Percentiles rank a stretch among this genome's conserved stretches.
phyloP scores from a whole-genome alignment of 192 early-diverging fungal species.

The Spizellomyces sp. region DNA sequence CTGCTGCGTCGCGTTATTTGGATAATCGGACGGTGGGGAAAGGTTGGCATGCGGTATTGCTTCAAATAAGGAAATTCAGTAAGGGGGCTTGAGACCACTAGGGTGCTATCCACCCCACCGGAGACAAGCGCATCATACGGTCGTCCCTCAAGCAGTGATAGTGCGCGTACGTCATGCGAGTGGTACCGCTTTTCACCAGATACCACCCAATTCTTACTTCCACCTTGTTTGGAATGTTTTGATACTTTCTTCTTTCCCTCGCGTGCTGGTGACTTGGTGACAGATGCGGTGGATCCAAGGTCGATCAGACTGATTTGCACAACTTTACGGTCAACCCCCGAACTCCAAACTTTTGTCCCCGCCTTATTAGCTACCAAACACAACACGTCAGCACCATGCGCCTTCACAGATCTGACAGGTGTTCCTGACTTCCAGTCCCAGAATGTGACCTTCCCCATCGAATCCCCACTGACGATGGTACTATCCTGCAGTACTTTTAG shows the following conservation, averaged over 20 bases:
- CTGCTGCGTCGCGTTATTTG: constrained; percentile 35
- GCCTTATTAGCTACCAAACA: constrained; percentile 68
- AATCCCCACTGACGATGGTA: constrained; percentile 88
- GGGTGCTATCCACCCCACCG: constrained; percentile 68
- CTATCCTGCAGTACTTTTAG: constrained; percentile 66
- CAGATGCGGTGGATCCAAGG: background rate
- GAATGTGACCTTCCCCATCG: constrained; percentile 86
- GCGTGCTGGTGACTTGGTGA: background rate
- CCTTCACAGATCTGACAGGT: constrained; percentile 67
- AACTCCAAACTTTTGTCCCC: constrained; percentile 78
- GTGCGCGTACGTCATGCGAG: constrained; percentile 89
- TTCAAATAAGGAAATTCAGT: constrained; percentile 43
- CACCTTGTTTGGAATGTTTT: background rate
- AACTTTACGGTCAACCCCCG: constrained; percentile 90
- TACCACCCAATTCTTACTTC: constrained; percentile 68
- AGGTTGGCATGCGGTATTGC: constrained; percentile 53
- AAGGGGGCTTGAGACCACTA: constrained; percentile 42
- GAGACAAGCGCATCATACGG: constrained; percentile 74
- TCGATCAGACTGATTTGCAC: constrained; percentile 65
- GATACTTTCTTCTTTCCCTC: constrained; percentile 19
- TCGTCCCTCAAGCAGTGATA: constrained; percentile 75
- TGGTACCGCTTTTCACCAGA: constrained; percentile 89
- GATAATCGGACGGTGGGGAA: constrained; percentile 59
- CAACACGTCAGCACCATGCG: constrained; percentile 87
- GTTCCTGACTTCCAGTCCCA: constrained; percentile 78